Conservation (phyloP, 306 rosid genomes). For the Fagus crenata region DNA sequence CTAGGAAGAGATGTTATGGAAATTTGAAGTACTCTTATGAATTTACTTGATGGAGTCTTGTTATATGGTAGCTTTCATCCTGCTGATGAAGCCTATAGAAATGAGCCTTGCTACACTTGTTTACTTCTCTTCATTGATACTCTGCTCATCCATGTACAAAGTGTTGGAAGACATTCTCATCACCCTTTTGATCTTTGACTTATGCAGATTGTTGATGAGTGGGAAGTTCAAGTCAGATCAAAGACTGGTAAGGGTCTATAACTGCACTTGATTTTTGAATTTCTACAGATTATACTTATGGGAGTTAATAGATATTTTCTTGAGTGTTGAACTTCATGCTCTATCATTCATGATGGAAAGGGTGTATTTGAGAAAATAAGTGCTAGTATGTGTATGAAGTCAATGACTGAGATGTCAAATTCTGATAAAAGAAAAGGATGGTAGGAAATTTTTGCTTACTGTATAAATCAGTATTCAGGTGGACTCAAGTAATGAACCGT, state of each 20-base stretch:
- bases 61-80: constrained; percentile 28
- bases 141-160: neutral
- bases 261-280: constrained; percentile 9
- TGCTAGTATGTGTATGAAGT: neutral
- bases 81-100: neutral
- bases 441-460: neutral
- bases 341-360: neutral
- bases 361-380: neutral
- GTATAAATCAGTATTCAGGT: neutral
- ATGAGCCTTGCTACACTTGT: constrained; percentile 22
- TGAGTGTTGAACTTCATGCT: constrained; percentile 18
- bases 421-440: neutral
- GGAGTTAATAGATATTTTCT: constrained; percentile 8
- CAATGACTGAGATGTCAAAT: neutral
- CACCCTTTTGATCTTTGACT: constrained; percentile 7
- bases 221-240: constrained; percentile 80
- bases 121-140: constrained; percentile 1
- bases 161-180: neutral
- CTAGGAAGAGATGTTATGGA: no score
- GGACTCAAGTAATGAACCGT: neutral
- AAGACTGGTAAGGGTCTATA: constrained; percentile 51
- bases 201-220: constrained; percentile 79
- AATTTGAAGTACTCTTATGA: no score
- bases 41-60: no score
- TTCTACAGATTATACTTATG: constrained; percentile 11